Percentiles rank a stretch among this genome's conserved stretches.
Evolutionary conservation across 177 flowering plant genomes (phyloP).

Genomic region (Tripterygium wilfordii): DNA sequence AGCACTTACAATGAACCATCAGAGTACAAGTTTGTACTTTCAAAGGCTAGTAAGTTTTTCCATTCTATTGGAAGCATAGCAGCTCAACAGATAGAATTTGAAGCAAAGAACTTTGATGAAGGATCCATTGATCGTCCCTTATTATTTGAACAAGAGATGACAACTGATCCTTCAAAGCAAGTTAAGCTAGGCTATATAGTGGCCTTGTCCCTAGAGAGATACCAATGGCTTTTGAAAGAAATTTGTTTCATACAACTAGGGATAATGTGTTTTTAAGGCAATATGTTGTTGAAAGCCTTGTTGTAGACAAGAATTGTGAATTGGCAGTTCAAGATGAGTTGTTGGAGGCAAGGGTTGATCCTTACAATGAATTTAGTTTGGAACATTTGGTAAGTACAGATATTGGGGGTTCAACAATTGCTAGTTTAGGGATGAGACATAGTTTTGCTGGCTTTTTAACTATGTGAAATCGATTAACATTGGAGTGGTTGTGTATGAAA

Average conservation of each 20-base stretch:
- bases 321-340: constrained; percentile 56
- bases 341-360: constrained; percentile 55
- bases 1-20: constrained; percentile 63
- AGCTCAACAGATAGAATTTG: constrained; percentile 34
- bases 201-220: constrained; percentile 79
- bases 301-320: constrained; percentile 69
- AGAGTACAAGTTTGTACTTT: constrained; percentile 76
- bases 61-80: constrained; percentile 31
- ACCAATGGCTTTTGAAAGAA: constrained; percentile 78
- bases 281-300: constrained; percentile 52
- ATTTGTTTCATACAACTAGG: constrained; percentile 80
- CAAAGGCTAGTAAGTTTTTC: constrained; percentile 62
- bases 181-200: constrained; percentile 69
- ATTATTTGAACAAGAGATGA: constrained; percentile 49
- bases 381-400: constrained; percentile 70
- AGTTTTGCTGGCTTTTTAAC: constrained; percentile 67
- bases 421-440: constrained; percentile 48
- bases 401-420: constrained; percentile 80
- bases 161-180: constrained; percentile 57
- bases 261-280: constrained; percentile 79
- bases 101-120: constrained; percentile 23
- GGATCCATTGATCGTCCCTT: constrained; percentile 40
- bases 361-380: constrained; percentile 57
- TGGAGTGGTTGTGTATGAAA: constrained; percentile 52
- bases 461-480: constrained; percentile 40